These are phyloP conservation scores for Macrocystidia cucumis DNA, from an alignment of 1,284 basidiomycete species.

Conservation along the genomic window DNA sequence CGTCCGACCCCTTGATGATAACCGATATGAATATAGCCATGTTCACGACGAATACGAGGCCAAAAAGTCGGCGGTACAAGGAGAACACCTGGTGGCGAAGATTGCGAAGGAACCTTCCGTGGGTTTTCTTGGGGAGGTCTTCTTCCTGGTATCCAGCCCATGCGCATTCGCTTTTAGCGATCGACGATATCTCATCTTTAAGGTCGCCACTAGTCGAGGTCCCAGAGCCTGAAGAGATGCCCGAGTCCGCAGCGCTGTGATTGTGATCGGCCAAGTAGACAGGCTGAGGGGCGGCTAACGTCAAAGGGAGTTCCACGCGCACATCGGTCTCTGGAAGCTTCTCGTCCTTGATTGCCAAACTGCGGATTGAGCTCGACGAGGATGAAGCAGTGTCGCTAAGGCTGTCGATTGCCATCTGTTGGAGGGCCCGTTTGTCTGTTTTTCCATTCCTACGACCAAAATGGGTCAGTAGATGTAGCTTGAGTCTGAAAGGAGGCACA, in stretches of 20 bases:
- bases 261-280: no score
- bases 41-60: slow-evolving; percentile 47
- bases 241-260: no score
- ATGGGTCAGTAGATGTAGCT: background rate
- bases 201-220: no score
- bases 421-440: slow-evolving; percentile 43
- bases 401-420: slow-evolving; percentile 30
- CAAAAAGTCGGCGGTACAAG: slow-evolving; percentile 50
- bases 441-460: slow-evolving; percentile 33
- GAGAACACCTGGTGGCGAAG: slow-evolving; percentile 46
- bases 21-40: slow-evolving; percentile 42
- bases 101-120: slow-evolving; percentile 39
- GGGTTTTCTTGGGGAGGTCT: slow-evolving; percentile 39
- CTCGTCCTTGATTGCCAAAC: no score
- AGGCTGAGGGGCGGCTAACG: no score
- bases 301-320: no score
- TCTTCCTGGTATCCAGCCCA: slow-evolving; percentile 50
- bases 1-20: slow-evolving; percentile 31
- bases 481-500: slow-evolving; percentile 10
- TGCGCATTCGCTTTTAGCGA: slow-evolving; percentile 22
- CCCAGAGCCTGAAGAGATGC: no score
- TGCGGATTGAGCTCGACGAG: slow-evolving; percentile 4
- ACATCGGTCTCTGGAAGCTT: no score
- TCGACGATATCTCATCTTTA: no score
- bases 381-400: slow-evolving; percentile 8